Base-by-base conservation (phyloP, 306 rosid species). In the Sphenostylis stenocarpa region DNA sequence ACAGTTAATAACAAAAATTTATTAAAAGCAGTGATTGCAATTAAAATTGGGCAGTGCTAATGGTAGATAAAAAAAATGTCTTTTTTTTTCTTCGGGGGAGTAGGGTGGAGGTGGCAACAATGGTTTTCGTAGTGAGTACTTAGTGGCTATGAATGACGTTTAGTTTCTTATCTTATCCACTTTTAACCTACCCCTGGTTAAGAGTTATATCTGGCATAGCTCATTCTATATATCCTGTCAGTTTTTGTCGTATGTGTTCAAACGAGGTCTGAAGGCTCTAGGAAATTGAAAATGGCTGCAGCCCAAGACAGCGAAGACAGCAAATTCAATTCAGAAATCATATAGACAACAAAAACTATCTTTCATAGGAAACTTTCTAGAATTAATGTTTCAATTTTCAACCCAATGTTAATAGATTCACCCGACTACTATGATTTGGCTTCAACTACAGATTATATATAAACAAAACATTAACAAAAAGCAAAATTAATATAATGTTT, bases 401-500 rank as follows among this genome's bases (percentile, higher is more conserved):
- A 6, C 17, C 15, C n/a, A 43, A 43, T 45, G 58, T 52, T 10
- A 9, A 21, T 21, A 53, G 29, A 53, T 53, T 20, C 15, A 20
- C 10, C 26, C 23, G 12, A 20, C 26, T 4, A 4, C 28, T 7
- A 10, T 20, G 28, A 12, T 7, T 52, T 20, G 14, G 28, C 0
- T 20, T 20, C 58, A 3, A 52, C 58, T 3, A 52, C 1, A 51
- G 26, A 12, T 12, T 3, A 2, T 49, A 57, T 20, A 79, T 70
- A 63, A 26, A 60, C 67, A 36, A 62, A 43, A 65, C 4, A 43
- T 45, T 28, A 49, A 48, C 24, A 66, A 65, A 43, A 56, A 41
- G 29, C 14, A 66, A 65, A 58, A 56, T 44, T 61, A 78, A 51
- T 19, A 84, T 48, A 3, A 13, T 19, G 60, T 53, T 21, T 53